phyloP scores from a whole-genome alignment of 225 moss, liverwort and hornwort genomes.

The Polytrichum formosum region DNA sequence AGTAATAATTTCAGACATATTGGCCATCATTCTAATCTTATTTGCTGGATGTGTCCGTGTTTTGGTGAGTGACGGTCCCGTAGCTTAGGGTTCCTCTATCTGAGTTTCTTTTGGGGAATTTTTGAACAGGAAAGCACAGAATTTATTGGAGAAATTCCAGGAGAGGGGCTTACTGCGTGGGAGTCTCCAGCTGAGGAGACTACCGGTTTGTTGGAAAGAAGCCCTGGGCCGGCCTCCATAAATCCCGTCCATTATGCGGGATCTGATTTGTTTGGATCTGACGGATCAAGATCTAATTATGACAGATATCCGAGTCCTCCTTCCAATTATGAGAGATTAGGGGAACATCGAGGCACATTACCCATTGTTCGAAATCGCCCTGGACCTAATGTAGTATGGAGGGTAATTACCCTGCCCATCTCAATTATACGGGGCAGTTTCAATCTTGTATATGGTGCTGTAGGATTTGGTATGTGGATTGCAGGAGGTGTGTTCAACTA shows the following conservation, averaged over 20 bases:
- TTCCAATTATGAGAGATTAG: constrained; percentile 43
- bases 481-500: constrained; percentile 79
- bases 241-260: constrained; percentile 38
- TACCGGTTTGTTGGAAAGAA: constrained; percentile 37
- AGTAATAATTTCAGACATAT: too few species aligned
- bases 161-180: constrained; percentile 17
- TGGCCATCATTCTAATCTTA: too few species aligned
- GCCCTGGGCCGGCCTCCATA: constrained; percentile 40
- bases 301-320: constrained; percentile 41
- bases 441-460: constrained; percentile 84
- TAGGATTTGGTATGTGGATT: constrained; percentile 88
- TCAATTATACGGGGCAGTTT: constrained; percentile 89
- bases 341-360: constrained; percentile 39
- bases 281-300: constrained; percentile 48
- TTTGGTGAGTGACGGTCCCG: too few species aligned
- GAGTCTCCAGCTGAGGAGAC: constrained; percentile 30
- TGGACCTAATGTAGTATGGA: constrained; percentile 84
- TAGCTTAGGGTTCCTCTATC: too few species aligned
- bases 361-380: constrained; percentile 53
- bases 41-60: too few species aligned
- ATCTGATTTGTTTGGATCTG: constrained; percentile 32
- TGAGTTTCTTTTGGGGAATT: background rate
- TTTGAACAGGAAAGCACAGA: constrained; percentile 1
- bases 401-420: constrained; percentile 82
- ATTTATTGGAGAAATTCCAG: constrained; percentile 15